Percentiles rank a stretch among this genome's conserved stretches.
Evolutionary conservation across 352 stramenopile genomes (phyloP).

Genomic region (Globisporangium perplexum): DNA sequence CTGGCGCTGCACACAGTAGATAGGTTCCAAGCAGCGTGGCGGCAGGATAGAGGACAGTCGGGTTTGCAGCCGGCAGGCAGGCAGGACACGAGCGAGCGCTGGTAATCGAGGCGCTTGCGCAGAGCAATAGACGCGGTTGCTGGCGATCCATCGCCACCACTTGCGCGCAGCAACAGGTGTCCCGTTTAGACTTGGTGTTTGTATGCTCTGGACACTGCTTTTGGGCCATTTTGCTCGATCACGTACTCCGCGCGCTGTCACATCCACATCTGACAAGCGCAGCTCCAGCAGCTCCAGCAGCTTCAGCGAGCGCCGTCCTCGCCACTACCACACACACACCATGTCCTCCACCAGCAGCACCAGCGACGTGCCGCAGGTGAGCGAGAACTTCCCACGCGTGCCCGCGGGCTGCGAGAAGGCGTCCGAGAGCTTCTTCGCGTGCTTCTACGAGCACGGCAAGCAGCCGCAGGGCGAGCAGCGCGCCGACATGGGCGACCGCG

Average conservation of each 20-base stretch:
- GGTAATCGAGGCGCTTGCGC: too few relatives aligned
- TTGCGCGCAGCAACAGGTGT: neutral
- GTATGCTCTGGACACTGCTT: neutral
- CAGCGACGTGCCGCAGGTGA: slow-evolving; percentile 45
- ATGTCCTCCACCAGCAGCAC: slow-evolving; percentile 7
- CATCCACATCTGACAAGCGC: neutral
- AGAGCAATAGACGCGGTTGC: too few relatives aligned
- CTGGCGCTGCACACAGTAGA: too few relatives aligned
- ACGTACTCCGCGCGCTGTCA: too few relatives aligned
- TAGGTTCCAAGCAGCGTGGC: too few relatives aligned
- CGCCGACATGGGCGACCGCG: slow-evolving; percentile 60
- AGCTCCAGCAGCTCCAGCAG: neutral
- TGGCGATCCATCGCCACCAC: too few relatives aligned
- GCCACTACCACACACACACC: neutral
- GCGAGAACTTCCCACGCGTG: slow-evolving; percentile 71
- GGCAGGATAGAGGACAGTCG: too few relatives aligned
- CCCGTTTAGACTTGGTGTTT: neutral
- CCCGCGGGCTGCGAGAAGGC: slow-evolving; percentile 62
- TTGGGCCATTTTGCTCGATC: too few relatives aligned
- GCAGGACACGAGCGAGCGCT: too few relatives aligned
- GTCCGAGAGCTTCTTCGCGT: slow-evolving; percentile 71
- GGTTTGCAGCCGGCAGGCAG: too few relatives aligned
- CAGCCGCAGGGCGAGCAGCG: slow-evolving; percentile 44
- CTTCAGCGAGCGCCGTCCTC: neutral
- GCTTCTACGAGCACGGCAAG: slow-evolving; percentile 81